Evolutionary conservation across 306 rosid genomes (phyloP).

Genomic region (Fragaria nilgerrensis): DNA sequence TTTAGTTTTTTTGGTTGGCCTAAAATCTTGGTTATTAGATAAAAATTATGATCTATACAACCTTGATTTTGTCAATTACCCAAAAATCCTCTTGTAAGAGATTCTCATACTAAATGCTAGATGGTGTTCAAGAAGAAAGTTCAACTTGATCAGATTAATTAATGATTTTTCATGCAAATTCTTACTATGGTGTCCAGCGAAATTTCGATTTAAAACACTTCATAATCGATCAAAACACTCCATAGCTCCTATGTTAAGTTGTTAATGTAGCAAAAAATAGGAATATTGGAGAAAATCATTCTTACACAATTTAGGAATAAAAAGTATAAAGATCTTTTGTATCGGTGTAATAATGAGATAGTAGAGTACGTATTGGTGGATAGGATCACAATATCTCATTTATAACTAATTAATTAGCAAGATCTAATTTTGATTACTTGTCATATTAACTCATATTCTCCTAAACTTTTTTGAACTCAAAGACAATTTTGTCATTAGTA

Average conservation of each 20-base stretch:
- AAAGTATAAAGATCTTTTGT: background rate
- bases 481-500: too few relatives aligned
- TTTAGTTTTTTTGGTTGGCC: background rate
- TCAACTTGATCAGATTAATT: too few relatives aligned
- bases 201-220: background rate
- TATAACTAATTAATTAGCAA: too few relatives aligned
- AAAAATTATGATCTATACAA: too few relatives aligned
- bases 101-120: background rate
- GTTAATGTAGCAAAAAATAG: background rate
- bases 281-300: background rate
- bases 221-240: background rate
- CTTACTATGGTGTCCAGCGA: background rate
- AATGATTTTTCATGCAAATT: background rate
- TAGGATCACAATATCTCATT: background rate
- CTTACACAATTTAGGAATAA: background rate
- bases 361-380: background rate
- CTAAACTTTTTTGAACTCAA: background rate
- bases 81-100: background rate
- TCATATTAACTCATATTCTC: background rate
- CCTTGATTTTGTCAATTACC: background rate
- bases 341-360: background rate
- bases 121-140: too few relatives aligned
- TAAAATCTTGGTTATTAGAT: background rate
- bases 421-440: background rate
- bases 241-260: too few relatives aligned